Evolutionary conservation across 2,329 filamentous ascomycete species (phyloP).

Genomic region (Pseudonectria buxi): DNA sequence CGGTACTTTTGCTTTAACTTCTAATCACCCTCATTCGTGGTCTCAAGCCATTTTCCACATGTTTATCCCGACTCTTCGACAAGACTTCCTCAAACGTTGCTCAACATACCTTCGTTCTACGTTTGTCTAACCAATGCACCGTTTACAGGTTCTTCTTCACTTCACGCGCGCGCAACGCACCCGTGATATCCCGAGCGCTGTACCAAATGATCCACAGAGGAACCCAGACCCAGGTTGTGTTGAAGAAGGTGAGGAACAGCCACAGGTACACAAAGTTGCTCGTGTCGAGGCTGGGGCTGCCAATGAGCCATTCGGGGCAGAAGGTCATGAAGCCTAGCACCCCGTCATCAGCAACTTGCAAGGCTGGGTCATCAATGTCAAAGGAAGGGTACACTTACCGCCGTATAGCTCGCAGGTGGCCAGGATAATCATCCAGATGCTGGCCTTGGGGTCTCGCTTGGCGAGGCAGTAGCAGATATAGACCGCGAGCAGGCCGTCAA

Average conservation of each 20-base stretch:
- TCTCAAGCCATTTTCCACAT: too few species aligned
- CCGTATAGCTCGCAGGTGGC: conserved; percentile 63
- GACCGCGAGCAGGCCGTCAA: conserved; percentile 53
- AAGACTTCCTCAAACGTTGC: too few species aligned
- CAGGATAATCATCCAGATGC: conserved; percentile 57
- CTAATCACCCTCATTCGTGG: too few species aligned
- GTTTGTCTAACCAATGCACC: too few species aligned
- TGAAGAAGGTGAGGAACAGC: conserved; percentile 64
- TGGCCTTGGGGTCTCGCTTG: conserved; percentile 46
- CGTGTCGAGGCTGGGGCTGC: conserved; percentile 54
- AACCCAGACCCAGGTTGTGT: conserved; percentile 60
- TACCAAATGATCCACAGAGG: conserved; percentile 54
- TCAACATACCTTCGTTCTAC: too few species aligned
- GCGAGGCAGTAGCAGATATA: conserved; percentile 56
- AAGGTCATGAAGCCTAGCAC: conserved; percentile 62
- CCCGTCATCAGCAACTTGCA: not conserved
- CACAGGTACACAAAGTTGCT: conserved; percentile 64
- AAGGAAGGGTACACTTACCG: conserved; percentile 34
- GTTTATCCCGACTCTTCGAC: too few species aligned
- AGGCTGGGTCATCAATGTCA: too few species aligned
- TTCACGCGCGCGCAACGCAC: conserved; percentile 38
- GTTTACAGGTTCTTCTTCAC: conserved; percentile 26
- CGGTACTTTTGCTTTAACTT: too few species aligned
- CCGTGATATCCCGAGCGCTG: conserved; percentile 46
- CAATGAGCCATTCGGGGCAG: conserved; percentile 60